Conservation (phyloP, 1,139 yeast species). For the Nakaseomyces kungkrabaensis region DNA sequence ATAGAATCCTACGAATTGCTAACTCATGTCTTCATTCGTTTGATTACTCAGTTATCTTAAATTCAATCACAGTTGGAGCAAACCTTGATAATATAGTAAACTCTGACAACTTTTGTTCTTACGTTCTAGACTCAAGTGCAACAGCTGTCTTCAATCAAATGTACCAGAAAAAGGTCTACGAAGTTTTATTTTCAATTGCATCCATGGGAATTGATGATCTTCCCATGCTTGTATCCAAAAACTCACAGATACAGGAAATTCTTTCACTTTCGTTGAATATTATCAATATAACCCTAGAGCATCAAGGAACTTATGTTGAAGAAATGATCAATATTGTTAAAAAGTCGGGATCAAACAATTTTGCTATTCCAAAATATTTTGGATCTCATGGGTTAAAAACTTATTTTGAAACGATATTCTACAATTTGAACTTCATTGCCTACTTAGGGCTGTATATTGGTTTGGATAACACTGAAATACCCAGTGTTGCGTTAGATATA, state of each 20-base stretch:
- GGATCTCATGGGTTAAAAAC: constrained; percentile 56
- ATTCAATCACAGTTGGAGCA: constrained; percentile 40
- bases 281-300: constrained; percentile 40
- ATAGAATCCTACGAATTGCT: constrained; percentile 43
- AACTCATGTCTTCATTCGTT: constrained; percentile 46
- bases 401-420: constrained; percentile 61
- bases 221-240: constrained; percentile 31
- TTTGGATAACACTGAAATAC: constrained; percentile 39
- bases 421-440: constrained; percentile 58
- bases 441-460: constrained; percentile 65
- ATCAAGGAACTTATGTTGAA: constrained; percentile 48
- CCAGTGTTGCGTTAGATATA: constrained; percentile 44
- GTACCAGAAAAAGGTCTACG: constrained; percentile 49
- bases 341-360: constrained; percentile 24
- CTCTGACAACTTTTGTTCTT: constrained; percentile 33
- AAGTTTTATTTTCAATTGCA: constrained; percentile 46
- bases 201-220: constrained; percentile 48
- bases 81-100: constrained; percentile 44
- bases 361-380: constrained; percentile 41
- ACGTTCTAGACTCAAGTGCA: constrained; percentile 54
- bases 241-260: constrained; percentile 29
- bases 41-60: constrained; percentile 52
- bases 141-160: constrained; percentile 52
- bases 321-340: constrained; percentile 38
- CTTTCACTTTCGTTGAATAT: constrained; percentile 36